Evolutionary conservation across 345 rosid species (phyloP).

Genomic region (Ceriops decandra): DNA sequence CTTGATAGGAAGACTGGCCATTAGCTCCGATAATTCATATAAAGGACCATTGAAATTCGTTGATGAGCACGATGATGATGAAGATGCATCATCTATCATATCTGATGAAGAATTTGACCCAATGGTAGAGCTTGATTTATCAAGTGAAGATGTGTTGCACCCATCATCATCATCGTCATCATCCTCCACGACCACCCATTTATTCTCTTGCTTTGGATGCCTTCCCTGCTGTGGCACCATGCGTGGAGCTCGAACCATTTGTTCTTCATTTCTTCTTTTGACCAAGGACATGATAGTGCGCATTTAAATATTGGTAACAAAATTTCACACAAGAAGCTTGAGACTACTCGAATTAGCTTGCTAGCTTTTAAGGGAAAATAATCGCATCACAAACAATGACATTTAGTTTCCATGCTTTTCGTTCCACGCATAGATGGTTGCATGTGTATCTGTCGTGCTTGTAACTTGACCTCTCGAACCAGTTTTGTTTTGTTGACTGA

Average conservation of each 20-base stretch:
- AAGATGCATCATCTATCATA: slow-evolving; percentile 20
- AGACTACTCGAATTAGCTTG: slow-evolving; percentile 7
- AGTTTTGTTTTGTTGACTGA: background rate
- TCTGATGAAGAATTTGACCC: slow-evolving; percentile 25
- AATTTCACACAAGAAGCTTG: background rate
- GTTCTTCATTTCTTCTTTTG: slow-evolving; percentile 1
- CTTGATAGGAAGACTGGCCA: slow-evolving; percentile 33
- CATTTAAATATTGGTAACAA: background rate
- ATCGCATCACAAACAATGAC: background rate
- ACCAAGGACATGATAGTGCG: background rate
- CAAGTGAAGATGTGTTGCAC: slow-evolving; percentile 12
- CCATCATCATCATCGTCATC: background rate
- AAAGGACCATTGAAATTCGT: slow-evolving; percentile 20
- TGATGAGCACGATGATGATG: slow-evolving; percentile 18
- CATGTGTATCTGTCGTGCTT: background rate
- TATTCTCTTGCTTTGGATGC: slow-evolving; percentile 7
- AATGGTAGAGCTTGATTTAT: slow-evolving; percentile 5
- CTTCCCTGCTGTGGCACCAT: background rate
- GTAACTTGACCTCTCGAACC: background rate
- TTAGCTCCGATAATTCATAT: slow-evolving; percentile 27
- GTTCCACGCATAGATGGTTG: background rate
- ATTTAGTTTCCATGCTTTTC: background rate
- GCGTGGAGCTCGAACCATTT: slow-evolving; percentile 9
- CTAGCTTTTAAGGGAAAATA: background rate
- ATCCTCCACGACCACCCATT: slow-evolving; percentile 17